Evolutionary conservation across 192 early-diverging fungal species (phyloP).

Genomic region (Physocladia obscura): DNA sequence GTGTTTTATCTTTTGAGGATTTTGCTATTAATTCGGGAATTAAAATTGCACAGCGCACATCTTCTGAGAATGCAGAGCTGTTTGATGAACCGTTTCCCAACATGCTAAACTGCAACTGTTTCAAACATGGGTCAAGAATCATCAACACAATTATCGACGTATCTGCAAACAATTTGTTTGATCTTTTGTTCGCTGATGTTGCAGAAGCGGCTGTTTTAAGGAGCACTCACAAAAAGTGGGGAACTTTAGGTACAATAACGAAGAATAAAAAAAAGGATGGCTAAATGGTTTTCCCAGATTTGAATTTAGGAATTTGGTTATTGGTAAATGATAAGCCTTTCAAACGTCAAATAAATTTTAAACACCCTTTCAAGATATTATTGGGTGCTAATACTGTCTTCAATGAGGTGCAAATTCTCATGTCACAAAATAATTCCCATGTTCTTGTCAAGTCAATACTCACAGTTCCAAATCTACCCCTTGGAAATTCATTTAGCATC

Average conservation of each 20-base stretch:
- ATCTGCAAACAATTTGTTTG: neutral
- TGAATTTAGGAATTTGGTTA: constrained; percentile 1
- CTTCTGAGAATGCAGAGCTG: too few species aligned
- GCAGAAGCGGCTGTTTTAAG: neutral
- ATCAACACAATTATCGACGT: neutral
- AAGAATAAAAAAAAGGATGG: neutral
- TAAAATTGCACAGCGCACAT: too few species aligned
- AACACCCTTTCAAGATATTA: neutral
- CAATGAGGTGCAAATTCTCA: neutral
- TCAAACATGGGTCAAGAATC: neutral
- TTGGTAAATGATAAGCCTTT: constrained; percentile 1
- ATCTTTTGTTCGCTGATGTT: neutral
- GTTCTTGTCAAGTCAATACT: neutral
- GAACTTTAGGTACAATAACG: neutral
- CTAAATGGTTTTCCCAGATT: neutral
- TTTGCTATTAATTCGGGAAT: too few species aligned
- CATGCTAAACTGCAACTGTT: neutral
- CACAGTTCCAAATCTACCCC: neutral
- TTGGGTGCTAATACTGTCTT: neutral
- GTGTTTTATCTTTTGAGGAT: too few species aligned
- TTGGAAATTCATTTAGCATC: neutral
- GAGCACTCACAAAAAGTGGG: neutral
- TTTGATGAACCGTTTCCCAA: too few species aligned
- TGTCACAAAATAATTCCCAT: neutral
- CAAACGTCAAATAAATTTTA: neutral